Conservation (phyloP, 2,329 filamentous ascomycete genomes). For the Neospermospora avenae region DNA sequence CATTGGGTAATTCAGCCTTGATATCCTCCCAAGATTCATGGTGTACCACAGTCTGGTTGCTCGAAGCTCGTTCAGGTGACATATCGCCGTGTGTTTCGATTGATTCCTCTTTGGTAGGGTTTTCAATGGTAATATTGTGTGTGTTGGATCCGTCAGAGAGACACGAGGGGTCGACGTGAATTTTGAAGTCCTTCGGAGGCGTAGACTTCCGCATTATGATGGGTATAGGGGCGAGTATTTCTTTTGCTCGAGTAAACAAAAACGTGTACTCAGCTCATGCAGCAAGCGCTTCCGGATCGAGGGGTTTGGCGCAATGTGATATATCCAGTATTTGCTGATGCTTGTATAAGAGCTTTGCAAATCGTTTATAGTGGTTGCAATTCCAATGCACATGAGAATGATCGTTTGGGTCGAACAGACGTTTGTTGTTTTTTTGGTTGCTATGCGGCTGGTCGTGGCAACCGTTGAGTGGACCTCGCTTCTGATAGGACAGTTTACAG, state of each 20-base stretch:
- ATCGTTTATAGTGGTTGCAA: background rate
- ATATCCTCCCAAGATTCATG: slow-evolving; percentile 18
- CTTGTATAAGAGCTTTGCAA: background rate
- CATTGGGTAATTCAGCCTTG: background rate
- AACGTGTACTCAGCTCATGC: slow-evolving; percentile 26
- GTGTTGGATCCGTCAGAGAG: slow-evolving; percentile 23
- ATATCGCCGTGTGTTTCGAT: slow-evolving; percentile 15
- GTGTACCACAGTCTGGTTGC: slow-evolving; percentile 28
- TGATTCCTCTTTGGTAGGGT: background rate
- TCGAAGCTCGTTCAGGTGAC: slow-evolving; percentile 24
- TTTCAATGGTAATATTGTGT: background rate
- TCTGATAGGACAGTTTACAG: background rate
- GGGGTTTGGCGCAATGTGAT: background rate
- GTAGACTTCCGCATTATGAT: slow-evolving; percentile 26
- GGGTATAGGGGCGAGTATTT: background rate
- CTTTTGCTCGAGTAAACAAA: slow-evolving; percentile 25
- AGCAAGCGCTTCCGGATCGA: slow-evolving; percentile 24
- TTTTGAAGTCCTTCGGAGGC: slow-evolving; percentile 27
- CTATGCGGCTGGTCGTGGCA: background rate
- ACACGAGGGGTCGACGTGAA: slow-evolving; percentile 33
- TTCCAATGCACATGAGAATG: background rate
- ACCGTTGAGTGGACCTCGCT: too few species aligned
- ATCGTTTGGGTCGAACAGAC: background rate
- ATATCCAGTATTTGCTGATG: background rate
- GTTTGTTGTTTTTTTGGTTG: background rate